Evolutionary conservation across 208 protist species (phyloP).

Genomic region (Trypanosoma congolense): DNA sequence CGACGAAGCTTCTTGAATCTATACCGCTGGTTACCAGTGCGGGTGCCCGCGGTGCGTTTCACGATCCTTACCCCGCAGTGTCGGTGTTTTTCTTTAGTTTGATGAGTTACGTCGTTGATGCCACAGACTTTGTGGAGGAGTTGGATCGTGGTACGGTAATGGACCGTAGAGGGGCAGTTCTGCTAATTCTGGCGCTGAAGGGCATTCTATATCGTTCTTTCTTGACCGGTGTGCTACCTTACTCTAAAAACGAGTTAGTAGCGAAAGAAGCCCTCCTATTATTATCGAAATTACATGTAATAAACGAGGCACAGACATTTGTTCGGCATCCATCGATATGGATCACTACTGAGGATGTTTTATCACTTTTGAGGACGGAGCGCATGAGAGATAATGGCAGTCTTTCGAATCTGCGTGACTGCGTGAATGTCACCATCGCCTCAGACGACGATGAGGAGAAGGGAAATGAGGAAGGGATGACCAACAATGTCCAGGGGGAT

Average conservation of each 20-base stretch:
- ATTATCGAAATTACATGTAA: slow-evolving; percentile 57
- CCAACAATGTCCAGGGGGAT: background rate
- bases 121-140: slow-evolving; percentile 56
- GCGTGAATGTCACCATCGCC: background rate
- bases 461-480: slow-evolving; percentile 12
- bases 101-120: slow-evolving; percentile 70
- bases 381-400: slow-evolving; percentile 31
- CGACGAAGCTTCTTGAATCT: slow-evolving; percentile 7
- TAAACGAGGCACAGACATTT: slow-evolving; percentile 65
- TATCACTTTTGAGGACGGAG: slow-evolving; percentile 19
- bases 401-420: slow-evolving; percentile 13
- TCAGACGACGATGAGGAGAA: slow-evolving; percentile 4
- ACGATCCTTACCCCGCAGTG: slow-evolving; percentile 62
- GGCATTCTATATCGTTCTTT: slow-evolving; percentile 69
- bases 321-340: slow-evolving; percentile 43
- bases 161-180: slow-evolving; percentile 29
- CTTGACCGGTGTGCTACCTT: slow-evolving; percentile 63
- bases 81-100: slow-evolving; percentile 73
- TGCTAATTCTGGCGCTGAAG: slow-evolving; percentile 72
- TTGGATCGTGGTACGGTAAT: slow-evolving; percentile 41
- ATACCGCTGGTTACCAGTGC: too few species aligned
- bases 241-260: slow-evolving; percentile 63
- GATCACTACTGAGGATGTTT: slow-evolving; percentile 33
- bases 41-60: slow-evolving; percentile 31
- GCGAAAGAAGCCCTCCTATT: slow-evolving; percentile 55